Conservation (phyloP, 2,329 filamentous ascomycete species). For the Ophiosphaerella herpotricha region DNA sequence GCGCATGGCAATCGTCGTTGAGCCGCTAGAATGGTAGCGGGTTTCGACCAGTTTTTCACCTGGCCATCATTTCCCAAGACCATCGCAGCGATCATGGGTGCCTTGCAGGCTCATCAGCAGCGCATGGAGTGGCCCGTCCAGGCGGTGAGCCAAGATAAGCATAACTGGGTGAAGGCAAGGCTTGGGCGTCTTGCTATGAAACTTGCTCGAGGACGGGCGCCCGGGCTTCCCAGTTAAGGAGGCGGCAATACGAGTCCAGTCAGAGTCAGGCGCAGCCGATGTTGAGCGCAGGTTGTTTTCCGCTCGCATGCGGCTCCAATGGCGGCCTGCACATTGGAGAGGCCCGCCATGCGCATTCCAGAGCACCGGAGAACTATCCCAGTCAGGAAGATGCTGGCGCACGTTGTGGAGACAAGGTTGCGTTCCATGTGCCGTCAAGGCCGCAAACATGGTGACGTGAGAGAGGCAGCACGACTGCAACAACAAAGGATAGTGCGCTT, state of each 20-base stretch:
- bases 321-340: background rate
- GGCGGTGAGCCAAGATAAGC: background rate
- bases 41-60: background rate
- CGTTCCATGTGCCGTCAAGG: background rate
- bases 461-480: background rate
- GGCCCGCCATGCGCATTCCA: background rate
- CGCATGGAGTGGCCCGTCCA: too few relatives aligned
- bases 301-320: slow-evolving; percentile 1
- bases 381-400: slow-evolving; percentile 1
- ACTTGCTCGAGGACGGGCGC: background rate
- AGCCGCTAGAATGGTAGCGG: slow-evolving; percentile 1
- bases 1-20: background rate
- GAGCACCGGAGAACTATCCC: slow-evolving; percentile 4
- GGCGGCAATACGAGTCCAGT: background rate
- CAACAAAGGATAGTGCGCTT: background rate
- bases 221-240: background rate
- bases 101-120: background rate
- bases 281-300: too few relatives aligned
- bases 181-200: background rate
- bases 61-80: background rate
- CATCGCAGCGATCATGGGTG: background rate
- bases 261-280: background rate
- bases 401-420: slow-evolving; percentile 1
- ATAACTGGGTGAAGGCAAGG: background rate
- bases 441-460: background rate